Conservation (phyloP, 495 filamentous ascomycete genomes). For the Penicillium psychrofluorescens region DNA sequence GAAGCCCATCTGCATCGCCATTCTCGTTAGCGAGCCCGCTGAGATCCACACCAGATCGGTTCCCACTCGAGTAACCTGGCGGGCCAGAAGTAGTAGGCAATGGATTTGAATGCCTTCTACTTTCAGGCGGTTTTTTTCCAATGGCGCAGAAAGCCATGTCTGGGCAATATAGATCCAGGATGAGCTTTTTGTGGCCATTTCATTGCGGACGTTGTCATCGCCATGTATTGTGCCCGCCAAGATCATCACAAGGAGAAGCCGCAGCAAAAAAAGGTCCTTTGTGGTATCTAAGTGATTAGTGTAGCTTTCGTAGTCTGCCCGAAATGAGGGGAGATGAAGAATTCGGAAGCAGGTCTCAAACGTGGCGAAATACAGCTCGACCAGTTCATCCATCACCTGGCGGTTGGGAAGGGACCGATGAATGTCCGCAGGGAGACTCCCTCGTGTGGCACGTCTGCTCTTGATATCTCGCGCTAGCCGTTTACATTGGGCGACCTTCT, state of each 20-base stretch:
- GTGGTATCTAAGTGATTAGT: conserved; percentile 27
- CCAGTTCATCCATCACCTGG: conserved; percentile 32
- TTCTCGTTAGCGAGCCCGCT: conserved; percentile 41
- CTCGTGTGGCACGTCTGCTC: conserved; percentile 12
- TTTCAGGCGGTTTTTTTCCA: conserved; percentile 41
- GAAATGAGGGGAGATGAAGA: conserved; percentile 38
- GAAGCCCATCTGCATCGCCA: conserved; percentile 47
- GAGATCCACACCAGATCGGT: conserved; percentile 47
- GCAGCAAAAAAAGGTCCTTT: conserved; percentile 17
- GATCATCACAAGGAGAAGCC: conserved; percentile 40
- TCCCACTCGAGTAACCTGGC: conserved; percentile 38
- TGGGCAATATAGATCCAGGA: conserved; percentile 43
- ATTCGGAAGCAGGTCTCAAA: conserved; percentile 45
- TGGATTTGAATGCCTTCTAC: conserved; percentile 40
- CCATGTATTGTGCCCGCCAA: conserved; percentile 30
- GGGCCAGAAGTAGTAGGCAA: conserved; percentile 42
- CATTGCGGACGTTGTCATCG: conserved; percentile 12
- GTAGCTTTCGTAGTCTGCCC: conserved; percentile 34
- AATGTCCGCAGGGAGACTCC: conserved; percentile 12
- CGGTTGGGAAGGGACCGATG: conserved; percentile 14
- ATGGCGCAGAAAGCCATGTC: conserved; percentile 42
- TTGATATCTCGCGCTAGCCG: conserved; percentile 17
- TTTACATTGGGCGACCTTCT: conserved; percentile 16
- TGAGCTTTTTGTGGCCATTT: conserved; percentile 19
- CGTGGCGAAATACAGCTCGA: conserved; percentile 35